A percentile compares a stretch with the other conserved stretches of the same genome.
Conservation (phyloP, 2,329 filamentous ascomycete genomes). For the Sclerotinia spermophila region DNA sequence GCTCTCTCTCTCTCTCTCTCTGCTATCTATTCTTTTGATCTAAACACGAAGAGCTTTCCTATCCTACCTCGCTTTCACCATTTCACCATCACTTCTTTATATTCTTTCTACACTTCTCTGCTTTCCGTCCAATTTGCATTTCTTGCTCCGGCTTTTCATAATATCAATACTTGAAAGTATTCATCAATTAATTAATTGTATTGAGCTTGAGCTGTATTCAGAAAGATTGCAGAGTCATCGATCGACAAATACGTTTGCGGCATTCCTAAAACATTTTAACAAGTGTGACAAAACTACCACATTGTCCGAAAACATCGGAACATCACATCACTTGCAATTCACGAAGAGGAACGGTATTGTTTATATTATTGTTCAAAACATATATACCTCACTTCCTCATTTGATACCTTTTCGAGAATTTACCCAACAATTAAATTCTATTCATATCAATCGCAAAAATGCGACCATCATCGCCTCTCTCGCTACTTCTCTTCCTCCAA, state of each 20-base stretch:
- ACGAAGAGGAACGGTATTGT: neutral
- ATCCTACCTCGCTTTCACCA: neutral
- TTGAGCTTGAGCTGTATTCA: neutral
- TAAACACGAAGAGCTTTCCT: neutral
- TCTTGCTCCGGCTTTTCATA: neutral
- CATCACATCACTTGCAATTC: neutral
- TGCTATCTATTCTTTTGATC: neutral
- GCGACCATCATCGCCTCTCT: conserved; percentile 15
- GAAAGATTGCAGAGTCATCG: neutral
- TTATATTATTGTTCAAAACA: neutral
- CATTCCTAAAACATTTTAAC: conserved; percentile 4
- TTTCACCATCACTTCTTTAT: neutral
- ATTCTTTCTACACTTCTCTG: neutral
- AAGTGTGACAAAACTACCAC: neutral
- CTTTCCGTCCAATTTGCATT: neutral
- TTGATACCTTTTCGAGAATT: neutral
- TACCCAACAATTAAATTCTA: neutral
- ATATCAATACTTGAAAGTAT: neutral
- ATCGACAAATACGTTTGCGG: neutral
- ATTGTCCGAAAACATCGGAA: neutral
- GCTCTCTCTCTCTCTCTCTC: too few species aligned
- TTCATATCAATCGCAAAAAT: conserved; percentile 1
- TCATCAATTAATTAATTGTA: neutral
- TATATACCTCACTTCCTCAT: neutral
- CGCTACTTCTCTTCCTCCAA: conserved; percentile 23